A percentile compares a stretch with the other conserved stretches of the same genome.
Conservation (phyloP, 75 land plant species). For the Picea glauca region DNA sequence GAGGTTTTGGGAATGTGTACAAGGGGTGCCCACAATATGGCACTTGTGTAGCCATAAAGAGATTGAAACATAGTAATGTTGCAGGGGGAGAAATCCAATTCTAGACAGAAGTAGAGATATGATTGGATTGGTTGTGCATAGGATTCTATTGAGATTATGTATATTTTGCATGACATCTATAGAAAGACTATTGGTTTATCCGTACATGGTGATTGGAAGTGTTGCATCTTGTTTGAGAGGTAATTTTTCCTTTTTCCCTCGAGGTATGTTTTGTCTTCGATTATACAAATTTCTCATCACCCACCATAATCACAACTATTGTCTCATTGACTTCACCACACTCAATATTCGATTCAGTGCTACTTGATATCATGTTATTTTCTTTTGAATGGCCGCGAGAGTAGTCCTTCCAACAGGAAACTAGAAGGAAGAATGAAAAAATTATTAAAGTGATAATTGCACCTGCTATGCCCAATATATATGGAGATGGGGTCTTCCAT, state of each 20-base stretch:
- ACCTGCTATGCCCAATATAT: too few relatives aligned
- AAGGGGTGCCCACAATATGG: conserved; percentile 69
- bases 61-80: conserved; percentile 70
- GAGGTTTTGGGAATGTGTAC: conserved; percentile 84
- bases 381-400: too few relatives aligned
- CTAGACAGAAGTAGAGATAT: conserved; percentile 74
- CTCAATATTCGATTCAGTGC: too few relatives aligned
- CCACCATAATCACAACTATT: too few relatives aligned
- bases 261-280: too few relatives aligned
- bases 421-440: too few relatives aligned
- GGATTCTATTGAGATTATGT: conserved; percentile 59
- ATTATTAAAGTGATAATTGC: too few relatives aligned
- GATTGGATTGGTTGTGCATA: conserved; percentile 81
- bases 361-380: too few relatives aligned
- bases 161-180: conserved; percentile 71
- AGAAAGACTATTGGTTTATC: conserved; percentile 73
- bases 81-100: conserved; percentile 66
- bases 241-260: conserved; percentile 1
- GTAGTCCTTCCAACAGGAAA: too few relatives aligned
- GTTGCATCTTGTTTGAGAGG: conserved; percentile 88
- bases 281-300: too few relatives aligned
- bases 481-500: too few relatives aligned
- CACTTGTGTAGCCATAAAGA: conserved; percentile 71
- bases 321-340: too few relatives aligned
- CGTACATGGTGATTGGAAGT: conserved; percentile 85